Evolutionary conservation across 129 eudicot genomes (phyloP), one percentile per base, ranked within the genome.

Genomic region (Flaveria bidentis): DNA sequence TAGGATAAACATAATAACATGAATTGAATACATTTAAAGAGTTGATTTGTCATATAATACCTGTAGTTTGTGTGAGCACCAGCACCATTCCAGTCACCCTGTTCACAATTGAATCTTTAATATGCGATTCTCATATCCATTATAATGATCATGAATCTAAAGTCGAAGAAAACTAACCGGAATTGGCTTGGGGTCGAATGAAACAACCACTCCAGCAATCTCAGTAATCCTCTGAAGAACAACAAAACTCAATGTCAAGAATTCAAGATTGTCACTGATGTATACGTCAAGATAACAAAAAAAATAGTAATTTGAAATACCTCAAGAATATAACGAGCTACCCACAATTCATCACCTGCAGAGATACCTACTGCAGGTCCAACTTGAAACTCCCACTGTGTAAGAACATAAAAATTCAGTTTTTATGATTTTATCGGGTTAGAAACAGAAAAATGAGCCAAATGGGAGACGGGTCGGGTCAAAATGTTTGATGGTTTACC

Each of bases 71-170:
- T 85, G 87, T 93, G 97, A 63, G 93, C 91, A 78, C 98, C 98
- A 11, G 98, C 98, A 1, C 98, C 98, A 47, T 93, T 93, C 98
- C 98, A 93, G 75, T 93, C 98, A 76, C 98, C 98, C 98, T 93
- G 85, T 71, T 53, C 44, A 72, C 20, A 71, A 71, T 26, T 14
- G 0, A 15, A 50, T 52, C 42, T 65, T 66, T 63, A 30, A 56
- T 63, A 26, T 26, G 42, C 55, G 6, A 20, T 44, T 68, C 28
- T 25, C 22, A 0, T 0, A 63, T 46, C 47, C 10, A 6, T 45
- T 46, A 10, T 11, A 25, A 44, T 15, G 60, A 68, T 16, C 0
- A 72, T 15, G 36, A 72, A 50, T 62, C 61, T 2, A 69, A 36
- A 18, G 17, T 33, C 47, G 66, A n/a, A 16, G 55, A 80, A 51